These are phyloP conservation scores for Pseudoperonospora humuli DNA, from an alignment of 352 stramenopile species.

Conservation along the genomic window DNA sequence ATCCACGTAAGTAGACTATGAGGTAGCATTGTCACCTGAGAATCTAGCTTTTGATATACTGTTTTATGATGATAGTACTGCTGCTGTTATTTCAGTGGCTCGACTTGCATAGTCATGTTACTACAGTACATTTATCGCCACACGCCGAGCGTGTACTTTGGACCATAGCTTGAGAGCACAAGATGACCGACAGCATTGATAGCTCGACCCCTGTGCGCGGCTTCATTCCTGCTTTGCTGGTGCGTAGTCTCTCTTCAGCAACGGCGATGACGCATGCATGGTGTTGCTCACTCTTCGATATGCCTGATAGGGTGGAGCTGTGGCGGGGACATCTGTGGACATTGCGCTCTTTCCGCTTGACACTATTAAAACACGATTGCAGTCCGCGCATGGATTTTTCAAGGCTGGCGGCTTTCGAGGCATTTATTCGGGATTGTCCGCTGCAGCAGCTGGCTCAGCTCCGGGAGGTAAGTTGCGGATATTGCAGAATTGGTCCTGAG, in stretches of 20 bases:
- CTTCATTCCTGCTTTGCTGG: slow-evolving; percentile 62
- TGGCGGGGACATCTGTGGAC: slow-evolving; percentile 96
- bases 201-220: slow-evolving; percentile 34
- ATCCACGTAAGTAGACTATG: too few relatives aligned
- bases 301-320: slow-evolving; percentile 72
- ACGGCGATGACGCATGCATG: not conserved
- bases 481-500: not conserved
- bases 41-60: too few relatives aligned
- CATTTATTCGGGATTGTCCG: slow-evolving; percentile 88
- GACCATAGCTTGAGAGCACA: too few relatives aligned
- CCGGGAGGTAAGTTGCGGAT: slow-evolving; percentile 58
- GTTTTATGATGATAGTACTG: too few relatives aligned
- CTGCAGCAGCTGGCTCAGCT: slow-evolving; percentile 86
- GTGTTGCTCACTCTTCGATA: slow-evolving; percentile 5
- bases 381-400: slow-evolving; percentile 94
- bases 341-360: slow-evolving; percentile 97
- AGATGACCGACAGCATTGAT: not conserved
- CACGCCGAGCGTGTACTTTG: too few relatives aligned
- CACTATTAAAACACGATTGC: slow-evolving; percentile 97
- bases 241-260: slow-evolving; percentile 7
- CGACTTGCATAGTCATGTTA: not conserved
- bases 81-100: not conserved
- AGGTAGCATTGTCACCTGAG: too few relatives aligned
- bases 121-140: not conserved
- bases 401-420: slow-evolving; percentile 94